Evolutionary conservation across 495 filamentous ascomycete genomes (phyloP).

Genomic region (Podospora pseudocomata): DNA sequence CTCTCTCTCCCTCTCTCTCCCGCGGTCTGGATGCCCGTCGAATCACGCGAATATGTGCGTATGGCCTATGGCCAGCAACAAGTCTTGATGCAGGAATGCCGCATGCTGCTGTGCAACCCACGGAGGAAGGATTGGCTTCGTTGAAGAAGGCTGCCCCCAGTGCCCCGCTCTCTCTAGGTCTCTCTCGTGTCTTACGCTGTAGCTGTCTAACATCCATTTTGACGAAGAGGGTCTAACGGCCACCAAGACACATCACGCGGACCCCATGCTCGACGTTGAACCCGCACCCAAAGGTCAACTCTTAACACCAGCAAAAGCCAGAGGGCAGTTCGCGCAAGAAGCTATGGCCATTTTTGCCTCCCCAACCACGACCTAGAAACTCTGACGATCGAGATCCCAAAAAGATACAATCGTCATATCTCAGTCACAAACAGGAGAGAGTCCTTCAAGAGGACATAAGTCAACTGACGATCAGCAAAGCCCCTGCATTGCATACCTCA

Average conservation of each 20-base stretch:
- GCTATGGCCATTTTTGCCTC: neutral
- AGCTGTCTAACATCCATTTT: neutral
- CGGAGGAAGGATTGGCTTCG: neutral
- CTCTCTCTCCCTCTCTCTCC: neutral
- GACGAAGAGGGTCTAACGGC: neutral
- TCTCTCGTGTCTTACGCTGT: neutral
- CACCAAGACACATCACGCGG: neutral
- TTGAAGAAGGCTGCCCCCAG: neutral
- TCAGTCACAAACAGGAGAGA: neutral
- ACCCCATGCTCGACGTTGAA: neutral
- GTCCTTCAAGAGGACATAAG: neutral
- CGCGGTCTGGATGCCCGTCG: neutral
- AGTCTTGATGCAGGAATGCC: slow-evolving; percentile 12
- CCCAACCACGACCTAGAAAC: neutral
- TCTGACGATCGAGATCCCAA: neutral
- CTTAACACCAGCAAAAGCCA: neutral
- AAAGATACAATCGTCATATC: neutral
- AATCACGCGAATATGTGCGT: neutral
- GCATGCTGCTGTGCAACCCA: slow-evolving; percentile 29
- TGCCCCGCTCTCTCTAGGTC: too few relatives aligned
- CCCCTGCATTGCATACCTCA: neutral
- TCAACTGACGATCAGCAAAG: neutral
- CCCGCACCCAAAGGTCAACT: neutral
- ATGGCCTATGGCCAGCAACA: neutral
- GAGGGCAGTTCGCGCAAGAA: neutral